phyloP scores from a whole-genome alignment of 768 basidiomycete species.

The Psilocybe azurescens region DNA sequence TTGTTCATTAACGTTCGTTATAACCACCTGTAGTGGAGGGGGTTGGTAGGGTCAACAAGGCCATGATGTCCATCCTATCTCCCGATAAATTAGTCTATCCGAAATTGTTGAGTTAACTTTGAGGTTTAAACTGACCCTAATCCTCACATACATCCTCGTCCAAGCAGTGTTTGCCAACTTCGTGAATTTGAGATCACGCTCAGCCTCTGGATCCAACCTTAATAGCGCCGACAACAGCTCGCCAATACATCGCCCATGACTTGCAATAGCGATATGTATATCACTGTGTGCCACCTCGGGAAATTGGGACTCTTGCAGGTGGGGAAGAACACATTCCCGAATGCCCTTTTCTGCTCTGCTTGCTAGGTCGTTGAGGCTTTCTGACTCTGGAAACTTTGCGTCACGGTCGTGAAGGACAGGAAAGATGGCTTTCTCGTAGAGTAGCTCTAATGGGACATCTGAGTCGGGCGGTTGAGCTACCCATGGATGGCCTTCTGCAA shows the following conservation, averaged over 20 bases:
- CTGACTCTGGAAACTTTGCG: slow-evolving; percentile 69
- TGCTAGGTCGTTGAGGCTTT: slow-evolving; percentile 68
- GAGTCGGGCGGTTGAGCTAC: slow-evolving; percentile 27
- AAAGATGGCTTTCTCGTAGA: slow-evolving; percentile 56
- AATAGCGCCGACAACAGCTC: slow-evolving; percentile 64
- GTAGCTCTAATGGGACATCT: slow-evolving; percentile 42
- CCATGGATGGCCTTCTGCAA: slow-evolving; percentile 73
- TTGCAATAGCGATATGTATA: slow-evolving; percentile 70
- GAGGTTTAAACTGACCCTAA: no score
- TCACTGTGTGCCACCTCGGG: slow-evolving; percentile 32
- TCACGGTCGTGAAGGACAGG: slow-evolving; percentile 52
- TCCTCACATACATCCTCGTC: no score
- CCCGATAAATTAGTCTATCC: no score
- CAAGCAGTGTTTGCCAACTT: no score
- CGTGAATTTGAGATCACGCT: no score
- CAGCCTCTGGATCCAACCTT: slow-evolving; percentile 50
- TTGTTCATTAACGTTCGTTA: no score
- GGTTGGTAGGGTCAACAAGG: no score
- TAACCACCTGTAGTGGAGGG: no score
- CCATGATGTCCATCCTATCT: no score
- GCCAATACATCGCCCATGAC: slow-evolving; percentile 76
- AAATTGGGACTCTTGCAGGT: slow-evolving; percentile 44
- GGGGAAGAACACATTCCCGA: slow-evolving; percentile 58
- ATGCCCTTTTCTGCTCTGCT: slow-evolving; percentile 57
- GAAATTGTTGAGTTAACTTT: no score